Percentiles rank a stretch among this genome's conserved stretches.
Conservation (phyloP, 257 asterid species). For the Fraxinus quadrangulata region DNA sequence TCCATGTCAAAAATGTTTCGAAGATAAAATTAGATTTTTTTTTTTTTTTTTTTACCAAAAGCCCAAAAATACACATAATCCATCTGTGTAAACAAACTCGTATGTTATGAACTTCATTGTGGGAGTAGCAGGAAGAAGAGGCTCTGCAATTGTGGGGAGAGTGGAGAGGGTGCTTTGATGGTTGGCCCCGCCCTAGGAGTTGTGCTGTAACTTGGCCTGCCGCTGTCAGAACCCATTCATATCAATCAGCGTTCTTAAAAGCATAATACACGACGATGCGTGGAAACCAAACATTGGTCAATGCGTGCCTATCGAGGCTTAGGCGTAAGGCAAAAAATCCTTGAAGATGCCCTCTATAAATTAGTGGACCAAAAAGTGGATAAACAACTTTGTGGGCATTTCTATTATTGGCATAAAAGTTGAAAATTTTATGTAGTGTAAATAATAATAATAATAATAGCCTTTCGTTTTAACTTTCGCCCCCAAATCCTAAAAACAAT, state of each 20-base stretch:
- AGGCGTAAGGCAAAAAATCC: too few species aligned
- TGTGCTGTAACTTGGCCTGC: slow-evolving; percentile 7
- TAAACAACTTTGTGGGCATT: too few species aligned
- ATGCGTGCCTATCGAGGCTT: too few species aligned
- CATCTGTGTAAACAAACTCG: neutral
- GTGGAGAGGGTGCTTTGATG: slow-evolving; percentile 35
- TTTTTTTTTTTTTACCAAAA: neutral
- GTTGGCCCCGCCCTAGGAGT: slow-evolving; percentile 25
- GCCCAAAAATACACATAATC: slow-evolving; percentile 11
- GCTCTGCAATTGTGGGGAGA: slow-evolving; percentile 45
- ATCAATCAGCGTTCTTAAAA: neutral
- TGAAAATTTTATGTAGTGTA: too few species aligned
- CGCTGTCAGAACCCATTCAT: slow-evolving; percentile 11
- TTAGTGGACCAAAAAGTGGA: too few species aligned
- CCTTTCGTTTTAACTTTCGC: neutral
- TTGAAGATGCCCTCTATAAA: too few species aligned
- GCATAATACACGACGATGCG: too few species aligned
- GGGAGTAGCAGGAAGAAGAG: slow-evolving; percentile 37
- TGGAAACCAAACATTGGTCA: too few species aligned
- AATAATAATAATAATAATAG: too few species aligned
- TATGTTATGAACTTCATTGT: neutral
- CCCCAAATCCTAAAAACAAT: too few species aligned
- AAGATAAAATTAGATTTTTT: neutral
- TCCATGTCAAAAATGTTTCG: slow-evolving; percentile 15
- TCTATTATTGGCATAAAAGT: too few species aligned